Percentiles rank a stretch among this genome's conserved stretches.
These are phyloP conservation scores for Dictyostelium intermedium DNA, from an alignment of 78 protist species.

Conservation along the genomic window DNA sequence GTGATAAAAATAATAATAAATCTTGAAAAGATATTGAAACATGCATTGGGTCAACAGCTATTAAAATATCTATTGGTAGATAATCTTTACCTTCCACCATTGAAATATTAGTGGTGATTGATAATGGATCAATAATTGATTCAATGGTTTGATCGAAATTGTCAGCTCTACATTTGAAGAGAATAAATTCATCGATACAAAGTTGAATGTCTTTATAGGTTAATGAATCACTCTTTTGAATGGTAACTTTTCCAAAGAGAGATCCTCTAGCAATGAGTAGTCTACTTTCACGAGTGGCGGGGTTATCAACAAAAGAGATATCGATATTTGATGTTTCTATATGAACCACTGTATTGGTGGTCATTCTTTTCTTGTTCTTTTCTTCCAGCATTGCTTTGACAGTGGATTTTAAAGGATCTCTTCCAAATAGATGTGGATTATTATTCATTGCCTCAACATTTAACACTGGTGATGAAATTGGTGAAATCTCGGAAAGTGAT, in stretches of 20 bases:
- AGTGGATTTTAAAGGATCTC: not conserved
- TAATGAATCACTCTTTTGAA: not conserved
- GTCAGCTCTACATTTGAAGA: constrained; percentile 47
- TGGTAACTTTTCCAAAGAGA: constrained; percentile 7
- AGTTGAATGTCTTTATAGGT: constrained; percentile 40
- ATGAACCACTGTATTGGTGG: constrained; percentile 5
- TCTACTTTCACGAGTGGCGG: not conserved
- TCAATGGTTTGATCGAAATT: not conserved
- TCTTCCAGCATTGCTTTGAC: constrained; percentile 38
- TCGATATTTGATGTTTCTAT: constrained; percentile 41
- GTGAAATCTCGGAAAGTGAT: constrained; percentile 55
- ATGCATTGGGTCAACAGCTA: constrained; percentile 32
- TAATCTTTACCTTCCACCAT: constrained; percentile 25
- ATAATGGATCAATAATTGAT: constrained; percentile 53
- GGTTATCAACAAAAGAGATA: constrained; percentile 44
- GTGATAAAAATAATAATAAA: constrained; percentile 14
- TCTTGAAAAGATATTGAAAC: constrained; percentile 59
- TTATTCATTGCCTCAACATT: not conserved
- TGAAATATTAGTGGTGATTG: constrained; percentile 4
- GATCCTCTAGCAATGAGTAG: constrained; percentile 2
- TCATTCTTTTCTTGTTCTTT: not conserved
- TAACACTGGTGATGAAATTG: constrained; percentile 32
- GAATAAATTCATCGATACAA: constrained; percentile 16
- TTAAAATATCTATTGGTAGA: constrained; percentile 36
- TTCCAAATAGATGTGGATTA: not conserved